Percentiles rank a stretch among this genome's conserved stretches.
Evolutionary conservation across 164 flowering plant species (phyloP).

Genomic region (Hamamelis virginiana): DNA sequence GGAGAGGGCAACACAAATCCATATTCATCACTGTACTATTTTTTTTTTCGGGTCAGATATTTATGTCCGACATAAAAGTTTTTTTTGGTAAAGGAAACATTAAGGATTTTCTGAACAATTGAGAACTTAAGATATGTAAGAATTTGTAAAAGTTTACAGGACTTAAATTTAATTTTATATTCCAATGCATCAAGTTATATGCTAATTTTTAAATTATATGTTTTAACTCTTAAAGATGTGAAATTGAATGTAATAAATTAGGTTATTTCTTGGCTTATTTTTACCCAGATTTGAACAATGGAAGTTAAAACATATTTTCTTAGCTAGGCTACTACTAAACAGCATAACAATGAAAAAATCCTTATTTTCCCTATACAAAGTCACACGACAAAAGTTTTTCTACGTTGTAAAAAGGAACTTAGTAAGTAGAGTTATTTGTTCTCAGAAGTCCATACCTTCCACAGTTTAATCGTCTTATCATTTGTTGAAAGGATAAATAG

Average conservation of each 20-base stretch:
- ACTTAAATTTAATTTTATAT: background rate
- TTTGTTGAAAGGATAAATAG: slow-evolving; percentile 62
- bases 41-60: too few relatives aligned
- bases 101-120: background rate
- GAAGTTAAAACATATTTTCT: too few relatives aligned
- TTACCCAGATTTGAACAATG: too few relatives aligned
- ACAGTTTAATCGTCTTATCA: slow-evolving; percentile 75
- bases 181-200: background rate
- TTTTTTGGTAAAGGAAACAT: background rate
- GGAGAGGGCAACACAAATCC: background rate
- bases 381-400: too few relatives aligned
- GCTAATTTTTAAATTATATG: background rate
- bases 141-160: background rate
- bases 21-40: too few relatives aligned
- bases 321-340: too few relatives aligned
- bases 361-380: too few relatives aligned
- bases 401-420: background rate
- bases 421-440: background rate
- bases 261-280: too few relatives aligned
- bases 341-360: too few relatives aligned
- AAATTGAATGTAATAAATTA: too few relatives aligned
- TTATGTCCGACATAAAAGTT: too few relatives aligned
- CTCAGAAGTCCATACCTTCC: slow-evolving; percentile 56
- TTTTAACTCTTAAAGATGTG: too few relatives aligned
- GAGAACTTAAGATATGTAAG: background rate